These are phyloP conservation scores for Chlamydomonas applanata DNA, from an alignment of 139 green algal species.

Conservation along the genomic window DNA sequence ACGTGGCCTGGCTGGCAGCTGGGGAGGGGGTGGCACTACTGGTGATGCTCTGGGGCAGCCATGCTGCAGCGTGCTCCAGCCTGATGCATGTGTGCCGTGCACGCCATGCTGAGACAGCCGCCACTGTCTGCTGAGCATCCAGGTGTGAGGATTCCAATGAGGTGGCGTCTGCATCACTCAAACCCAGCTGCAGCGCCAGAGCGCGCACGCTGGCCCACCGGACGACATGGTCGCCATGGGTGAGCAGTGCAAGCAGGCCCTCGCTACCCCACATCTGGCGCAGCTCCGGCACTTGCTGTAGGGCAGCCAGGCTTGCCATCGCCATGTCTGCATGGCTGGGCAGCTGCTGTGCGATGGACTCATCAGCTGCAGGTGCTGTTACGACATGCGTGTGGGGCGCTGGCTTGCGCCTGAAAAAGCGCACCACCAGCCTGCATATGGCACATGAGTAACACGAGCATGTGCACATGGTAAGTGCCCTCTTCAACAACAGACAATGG, in stretches of 20 bases:
- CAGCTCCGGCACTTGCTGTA: constrained; percentile 55
- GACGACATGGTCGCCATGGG: constrained; percentile 44
- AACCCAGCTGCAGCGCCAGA: constrained; percentile 38
- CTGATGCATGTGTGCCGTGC: not conserved
- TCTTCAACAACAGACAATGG: not conserved
- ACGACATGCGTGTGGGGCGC: constrained; percentile 32
- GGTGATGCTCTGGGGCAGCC: not conserved
- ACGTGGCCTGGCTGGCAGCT: not conserved
- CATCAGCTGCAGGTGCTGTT: not conserved
- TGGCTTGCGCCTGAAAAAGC: constrained; percentile 29
- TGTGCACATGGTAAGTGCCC: not conserved
- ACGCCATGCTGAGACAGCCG: not conserved
- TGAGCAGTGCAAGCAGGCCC: constrained; percentile 47
- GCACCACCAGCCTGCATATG: constrained; percentile 11
- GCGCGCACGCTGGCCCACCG: constrained; percentile 50
- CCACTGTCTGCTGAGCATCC: not conserved
- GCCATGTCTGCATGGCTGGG: constrained; percentile 37
- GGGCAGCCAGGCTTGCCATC: constrained; percentile 37
- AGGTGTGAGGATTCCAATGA: not conserved
- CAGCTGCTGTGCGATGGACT: not conserved
- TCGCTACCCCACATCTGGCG: constrained; percentile 24
- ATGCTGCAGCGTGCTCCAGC: not conserved
- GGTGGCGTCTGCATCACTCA: constrained; percentile 15
- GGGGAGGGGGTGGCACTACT: not conserved
- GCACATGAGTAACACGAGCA: not conserved